phyloP scores from a whole-genome alignment of 2,329 filamentous ascomycete genomes.

The Cladosporium velox region DNA sequence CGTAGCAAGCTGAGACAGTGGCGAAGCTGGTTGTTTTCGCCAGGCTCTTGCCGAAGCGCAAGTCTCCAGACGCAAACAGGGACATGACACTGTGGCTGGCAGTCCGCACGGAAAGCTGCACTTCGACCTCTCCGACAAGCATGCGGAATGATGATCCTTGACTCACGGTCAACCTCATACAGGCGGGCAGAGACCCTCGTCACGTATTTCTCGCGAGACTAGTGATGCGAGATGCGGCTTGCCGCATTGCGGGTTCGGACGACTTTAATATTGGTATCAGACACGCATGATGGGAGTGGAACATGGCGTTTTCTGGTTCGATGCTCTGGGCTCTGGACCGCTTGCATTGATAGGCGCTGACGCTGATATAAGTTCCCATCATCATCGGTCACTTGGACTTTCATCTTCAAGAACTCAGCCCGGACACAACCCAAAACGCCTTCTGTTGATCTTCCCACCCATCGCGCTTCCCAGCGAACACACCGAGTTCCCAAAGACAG shows the following conservation, averaged over 20 bases:
- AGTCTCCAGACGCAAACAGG: background rate
- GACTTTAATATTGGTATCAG: background rate
- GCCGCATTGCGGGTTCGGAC: background rate
- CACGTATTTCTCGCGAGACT: background rate
- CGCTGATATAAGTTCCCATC: background rate
- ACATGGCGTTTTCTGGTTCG: background rate
- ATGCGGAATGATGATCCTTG: background rate
- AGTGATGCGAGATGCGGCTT: background rate
- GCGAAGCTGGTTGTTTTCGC: background rate
- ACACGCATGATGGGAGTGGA: background rate
- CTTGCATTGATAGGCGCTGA: background rate
- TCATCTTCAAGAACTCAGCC: no score
- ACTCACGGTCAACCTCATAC: background rate
- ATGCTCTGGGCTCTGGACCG: background rate
- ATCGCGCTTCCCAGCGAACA: background rate
- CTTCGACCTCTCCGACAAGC: background rate
- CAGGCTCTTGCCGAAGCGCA: background rate
- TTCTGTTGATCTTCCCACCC: no score
- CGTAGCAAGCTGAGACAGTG: background rate
- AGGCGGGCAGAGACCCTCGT: background rate
- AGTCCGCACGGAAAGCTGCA: background rate
- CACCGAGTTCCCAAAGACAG: background rate
- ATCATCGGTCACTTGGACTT: background rate
- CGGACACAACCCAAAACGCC: no score
- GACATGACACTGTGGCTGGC: background rate